phyloP scores from a whole-genome alignment of 1,139 yeast genomes.

The Blastobotrys aristatus region DNA sequence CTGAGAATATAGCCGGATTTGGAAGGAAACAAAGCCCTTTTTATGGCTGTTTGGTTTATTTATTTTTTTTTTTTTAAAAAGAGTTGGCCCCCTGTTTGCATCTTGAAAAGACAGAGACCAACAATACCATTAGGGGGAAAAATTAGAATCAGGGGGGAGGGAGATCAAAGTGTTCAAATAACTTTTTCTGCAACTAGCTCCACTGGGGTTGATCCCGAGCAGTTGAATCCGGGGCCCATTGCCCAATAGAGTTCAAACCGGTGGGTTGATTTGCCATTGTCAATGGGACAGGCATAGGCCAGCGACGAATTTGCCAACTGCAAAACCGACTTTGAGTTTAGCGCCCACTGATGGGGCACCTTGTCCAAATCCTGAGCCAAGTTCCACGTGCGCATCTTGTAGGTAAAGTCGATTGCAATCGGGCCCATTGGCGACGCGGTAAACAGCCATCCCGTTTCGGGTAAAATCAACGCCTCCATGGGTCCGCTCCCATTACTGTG shows the following conservation, averaged over 20 bases:
- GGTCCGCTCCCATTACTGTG: conserved; percentile 10
- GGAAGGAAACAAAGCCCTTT: no score
- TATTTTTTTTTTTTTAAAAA: no score
- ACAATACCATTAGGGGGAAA: no score
- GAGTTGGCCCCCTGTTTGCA: no score
- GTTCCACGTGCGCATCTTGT: not conserved
- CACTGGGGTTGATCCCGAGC: conserved; percentile 13
- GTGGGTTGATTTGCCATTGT: not conserved
- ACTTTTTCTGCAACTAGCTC: not conserved
- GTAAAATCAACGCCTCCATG: conserved; percentile 4
- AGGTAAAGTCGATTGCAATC: not conserved
- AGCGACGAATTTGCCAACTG: conserved; percentile 11
- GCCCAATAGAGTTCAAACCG: conserved; percentile 17
- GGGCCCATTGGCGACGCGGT: conserved; percentile 3
- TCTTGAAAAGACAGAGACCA: no score
- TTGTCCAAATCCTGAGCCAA: not conserved
- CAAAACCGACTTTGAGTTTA: not conserved
- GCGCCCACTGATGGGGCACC: conserved; percentile 8
- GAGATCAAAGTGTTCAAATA: no score
- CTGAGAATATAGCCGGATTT: no score
- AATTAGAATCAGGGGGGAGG: no score
- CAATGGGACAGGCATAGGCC: conserved; percentile 4
- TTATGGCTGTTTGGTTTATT: no score
- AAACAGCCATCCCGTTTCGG: conserved; percentile 11
- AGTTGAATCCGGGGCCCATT: conserved; percentile 12